Evolutionary conservation across 305 asterid genomes (phyloP), one percentile per base, ranked within the genome.

Genomic region (Petunia hybrid): DNA sequence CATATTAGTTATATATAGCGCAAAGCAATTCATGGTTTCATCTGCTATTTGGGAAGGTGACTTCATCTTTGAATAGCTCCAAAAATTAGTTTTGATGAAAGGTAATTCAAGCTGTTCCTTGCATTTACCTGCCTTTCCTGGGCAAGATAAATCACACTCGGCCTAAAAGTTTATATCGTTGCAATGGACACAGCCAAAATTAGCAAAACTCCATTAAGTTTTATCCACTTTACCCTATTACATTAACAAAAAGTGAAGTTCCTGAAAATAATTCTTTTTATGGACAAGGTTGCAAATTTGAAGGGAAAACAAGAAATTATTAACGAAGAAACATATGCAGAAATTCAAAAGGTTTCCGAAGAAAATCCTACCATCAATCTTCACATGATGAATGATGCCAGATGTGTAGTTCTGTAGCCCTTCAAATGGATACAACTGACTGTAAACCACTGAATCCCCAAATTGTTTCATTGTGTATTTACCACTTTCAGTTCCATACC

Each of bases 351-450:
- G 22, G 81, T 51, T 39, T 60, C 22, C 13, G 70, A 51, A 74
- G 67, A 80, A 78, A 82, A 65, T 10, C 84, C 64, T 91, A 94
- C 98, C 97, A 62, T 89, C 89, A 86, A 92, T 86, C 64, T 85
- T 88, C 48, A 92, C 98, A 82, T 94, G 98, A 84, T 94, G 98
- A 78, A 94, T 88, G 57, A 92, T 91, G 75, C 91, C 97, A 66
- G 98, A 94, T 60, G 93, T 92, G 91, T 92, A 92, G 86, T 94
- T 94, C 91, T 84, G 82, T 16, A 94, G 93, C 7, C 97, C 98
- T 57, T 90, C 92, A 86, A 85, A 94, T 16, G 97, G 92, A 87
- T 94, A 94, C 70, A 91, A 77, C 88, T 94, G 98, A 82, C 83
- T 91, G 51, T 92, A 94, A 85, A 92, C 83, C 57, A 85, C n/a